Conservation (phyloP, 2,329 filamentous ascomycete genomes). For the Pochonia chlamydosporia region DNA sequence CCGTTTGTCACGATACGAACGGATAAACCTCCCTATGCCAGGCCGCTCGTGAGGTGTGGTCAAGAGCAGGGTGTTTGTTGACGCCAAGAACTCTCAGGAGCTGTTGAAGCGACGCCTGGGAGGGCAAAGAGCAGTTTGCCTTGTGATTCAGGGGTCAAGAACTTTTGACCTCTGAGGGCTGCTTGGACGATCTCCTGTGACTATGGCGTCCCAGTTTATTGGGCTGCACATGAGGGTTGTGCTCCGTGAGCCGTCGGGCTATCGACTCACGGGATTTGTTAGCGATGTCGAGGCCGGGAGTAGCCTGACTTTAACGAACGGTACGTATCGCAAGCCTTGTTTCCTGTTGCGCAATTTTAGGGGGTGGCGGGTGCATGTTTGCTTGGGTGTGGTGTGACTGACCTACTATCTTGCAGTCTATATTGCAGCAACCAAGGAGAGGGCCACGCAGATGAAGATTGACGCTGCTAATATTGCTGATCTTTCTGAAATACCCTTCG, state of each 20-base stretch:
- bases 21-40: not conserved
- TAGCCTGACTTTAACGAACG: slow-evolving; percentile 66
- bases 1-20: not conserved
- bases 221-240: slow-evolving; percentile 72
- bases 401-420: slow-evolving; percentile 25
- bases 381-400: not conserved
- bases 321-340: slow-evolving; percentile 36
- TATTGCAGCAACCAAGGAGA: slow-evolving; percentile 34
- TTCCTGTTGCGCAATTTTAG: not conserved
- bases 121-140: not conserved
- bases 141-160: not conserved
- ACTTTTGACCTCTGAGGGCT: not conserved
- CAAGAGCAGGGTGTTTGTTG: not conserved
- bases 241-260: slow-evolving; percentile 58
- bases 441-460: slow-evolving; percentile 39
- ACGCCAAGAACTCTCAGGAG: not conserved
- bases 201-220: slow-evolving; percentile 59
- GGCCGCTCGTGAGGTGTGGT: not conserved
- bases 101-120: not conserved
- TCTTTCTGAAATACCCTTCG: slow-evolving; percentile 32
- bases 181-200: not conserved
- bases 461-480: slow-evolving; percentile 39
- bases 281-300: slow-evolving; percentile 60
- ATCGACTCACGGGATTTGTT: slow-evolving; percentile 64
- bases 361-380: not conserved